These are phyloP conservation scores for Hymenoscyphus infarciens DNA, from an alignment of 2,329 filamentous ascomycete genomes.

Conservation along the genomic window DNA sequence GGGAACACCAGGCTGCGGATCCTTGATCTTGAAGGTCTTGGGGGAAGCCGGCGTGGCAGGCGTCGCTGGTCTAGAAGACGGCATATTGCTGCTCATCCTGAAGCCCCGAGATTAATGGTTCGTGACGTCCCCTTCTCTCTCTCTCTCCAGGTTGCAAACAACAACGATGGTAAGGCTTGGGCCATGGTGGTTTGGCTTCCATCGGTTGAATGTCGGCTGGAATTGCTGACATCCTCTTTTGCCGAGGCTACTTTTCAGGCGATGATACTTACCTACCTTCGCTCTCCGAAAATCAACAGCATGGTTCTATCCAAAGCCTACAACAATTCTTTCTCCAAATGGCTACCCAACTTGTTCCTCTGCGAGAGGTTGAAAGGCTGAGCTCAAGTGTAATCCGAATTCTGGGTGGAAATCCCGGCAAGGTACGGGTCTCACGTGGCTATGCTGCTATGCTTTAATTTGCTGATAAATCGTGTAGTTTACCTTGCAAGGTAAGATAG, in stretches of 20 bases:
- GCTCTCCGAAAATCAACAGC: constrained; percentile 1
- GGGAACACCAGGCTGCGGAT: constrained; percentile 54
- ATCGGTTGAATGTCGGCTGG: not conserved
- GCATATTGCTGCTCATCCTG: constrained; percentile 26
- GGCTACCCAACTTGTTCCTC: constrained; percentile 31
- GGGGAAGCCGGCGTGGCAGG: constrained; percentile 29
- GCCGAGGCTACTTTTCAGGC: constrained; percentile 3
- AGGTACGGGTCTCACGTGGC: constrained; percentile 44
- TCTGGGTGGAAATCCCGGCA: constrained; percentile 85
- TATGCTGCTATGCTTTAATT: constrained; percentile 1
- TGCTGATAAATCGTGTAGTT: constrained; percentile 41
- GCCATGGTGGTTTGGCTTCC: not conserved
- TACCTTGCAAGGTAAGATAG: constrained; percentile 53
- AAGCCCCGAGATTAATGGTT: constrained; percentile 3
- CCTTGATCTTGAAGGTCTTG: constrained; percentile 49
- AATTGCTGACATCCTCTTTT: not conserved
- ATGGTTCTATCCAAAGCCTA: not conserved
- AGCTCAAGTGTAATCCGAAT: constrained; percentile 78
- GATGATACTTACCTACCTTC: not conserved
- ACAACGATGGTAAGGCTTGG: constrained; percentile 7
- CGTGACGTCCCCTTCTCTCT: constrained; percentile 3
- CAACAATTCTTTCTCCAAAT: constrained; percentile 20
- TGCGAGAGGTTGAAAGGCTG: constrained; percentile 74
- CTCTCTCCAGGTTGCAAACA: not conserved
- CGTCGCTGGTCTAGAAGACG: constrained; percentile 31